A percentile compares a stretch with the other conserved stretches of the same genome.
Conservation (phyloP, 345 rosid genomes). For the Gossypium thurberi region DNA sequence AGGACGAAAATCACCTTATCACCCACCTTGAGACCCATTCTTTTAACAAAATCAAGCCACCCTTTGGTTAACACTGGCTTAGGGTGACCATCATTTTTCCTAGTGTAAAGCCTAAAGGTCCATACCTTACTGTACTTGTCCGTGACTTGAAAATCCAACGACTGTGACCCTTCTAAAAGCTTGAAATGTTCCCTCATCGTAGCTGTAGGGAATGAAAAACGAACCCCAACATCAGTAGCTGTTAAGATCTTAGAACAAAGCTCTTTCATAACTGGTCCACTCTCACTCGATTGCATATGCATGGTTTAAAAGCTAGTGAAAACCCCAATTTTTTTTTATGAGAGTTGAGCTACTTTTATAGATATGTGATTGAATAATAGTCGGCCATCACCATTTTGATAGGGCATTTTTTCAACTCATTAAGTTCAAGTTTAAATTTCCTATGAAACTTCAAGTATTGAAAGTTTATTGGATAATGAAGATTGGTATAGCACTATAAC, state of each 20-base stretch:
- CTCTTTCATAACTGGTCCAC: not conserved
- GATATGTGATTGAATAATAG: too few relatives aligned
- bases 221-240: not conserved
- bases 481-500: too few relatives aligned
- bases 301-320: not conserved
- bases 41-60: not conserved
- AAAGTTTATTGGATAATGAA: too few relatives aligned
- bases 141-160: not conserved
- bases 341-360: too few relatives aligned
- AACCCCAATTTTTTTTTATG: not conserved
- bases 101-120: constrained; percentile 3
- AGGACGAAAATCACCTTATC: not conserved
- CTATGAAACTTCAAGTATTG: too few relatives aligned
- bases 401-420: too few relatives aligned
- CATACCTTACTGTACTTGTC: not conserved
- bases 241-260: not conserved
- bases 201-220: not conserved
- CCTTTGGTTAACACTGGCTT: not conserved
- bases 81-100: not conserved
- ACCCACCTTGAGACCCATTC: not conserved
- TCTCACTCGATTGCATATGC: not conserved
- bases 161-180: not conserved
- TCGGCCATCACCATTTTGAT: too few relatives aligned
- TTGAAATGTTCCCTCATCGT: not conserved
- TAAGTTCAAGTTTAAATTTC: too few relatives aligned